Base-by-base conservation (phyloP, 176 grass and related monocot species). In the Lolium rigidum region DNA sequence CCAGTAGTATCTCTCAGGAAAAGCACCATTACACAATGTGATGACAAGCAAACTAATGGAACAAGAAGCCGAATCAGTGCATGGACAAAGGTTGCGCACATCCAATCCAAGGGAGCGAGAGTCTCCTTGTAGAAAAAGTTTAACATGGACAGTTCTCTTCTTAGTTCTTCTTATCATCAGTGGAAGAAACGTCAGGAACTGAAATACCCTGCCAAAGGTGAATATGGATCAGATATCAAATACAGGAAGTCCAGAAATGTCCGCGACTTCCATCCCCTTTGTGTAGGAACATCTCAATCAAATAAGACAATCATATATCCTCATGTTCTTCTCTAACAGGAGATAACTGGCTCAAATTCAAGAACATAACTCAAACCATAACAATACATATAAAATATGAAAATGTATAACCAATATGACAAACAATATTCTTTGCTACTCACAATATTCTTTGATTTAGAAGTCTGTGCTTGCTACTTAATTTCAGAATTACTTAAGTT, bases 261-360 rank as follows among this genome's bases (percentile, higher is more conserved):
- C 9, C 2, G 4, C 1, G 1, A 37, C 25, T 76, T 76, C 31
- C 25, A 54, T 37, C 25, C 14, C 26, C 55, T 54, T 25, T 76
- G 48, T 63, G 22, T 63, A 26, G 10, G 21, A 6, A 26, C 22
- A 55, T 35, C 51, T 15, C 15, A 4, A 54, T 10, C 1, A 54
- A 54, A 76, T 4, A 71, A 10, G 20, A 72, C 54, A 52, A 28
- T 52, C 3, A 21, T 7, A 31, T 52, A 52, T 76, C 22, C 47
- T 18, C 22, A 76, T 26, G 73, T 76, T 76, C 73, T 54, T 76
- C 48, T 76, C 48, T 52, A 52, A 31, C 25, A 76, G 48, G 14
- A 54, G 54, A 52, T 28, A 76, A 55, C 49, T 1, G 8, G 24
- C 49, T 54, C 49, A 51, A 55, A 54, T 54, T 76, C 1, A 28